Evolutionary conservation across 768 basidiomycete species (phyloP).

Genomic region (Panaeolus papilionaceus): DNA sequence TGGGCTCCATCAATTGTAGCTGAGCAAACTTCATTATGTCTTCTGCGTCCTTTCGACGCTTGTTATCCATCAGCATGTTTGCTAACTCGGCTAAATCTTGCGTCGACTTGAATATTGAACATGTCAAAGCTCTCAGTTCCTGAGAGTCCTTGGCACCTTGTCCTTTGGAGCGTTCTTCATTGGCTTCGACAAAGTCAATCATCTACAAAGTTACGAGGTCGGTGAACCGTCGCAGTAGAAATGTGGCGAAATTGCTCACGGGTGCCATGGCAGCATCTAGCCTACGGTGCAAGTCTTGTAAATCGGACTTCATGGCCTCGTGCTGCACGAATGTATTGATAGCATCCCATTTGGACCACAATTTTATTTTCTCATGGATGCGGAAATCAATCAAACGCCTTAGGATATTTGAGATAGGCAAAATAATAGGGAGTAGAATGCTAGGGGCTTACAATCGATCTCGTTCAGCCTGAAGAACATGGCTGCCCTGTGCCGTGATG

Average conservation of each 20-base stretch:
- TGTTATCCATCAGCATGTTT: neutral
- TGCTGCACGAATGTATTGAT: neutral
- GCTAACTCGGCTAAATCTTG: neutral
- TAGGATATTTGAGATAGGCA: too few species aligned
- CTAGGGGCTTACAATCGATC: neutral
- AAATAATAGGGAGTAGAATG: neutral
- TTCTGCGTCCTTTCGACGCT: neutral
- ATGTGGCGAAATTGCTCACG: neutral
- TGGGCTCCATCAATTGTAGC: neutral
- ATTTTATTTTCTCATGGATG: neutral
- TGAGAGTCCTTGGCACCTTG: neutral
- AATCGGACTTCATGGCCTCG: neutral
- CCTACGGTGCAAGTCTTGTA: conserved; percentile 5
- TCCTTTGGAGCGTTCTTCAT: neutral
- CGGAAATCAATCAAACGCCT: neutral
- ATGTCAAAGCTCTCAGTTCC: neutral
- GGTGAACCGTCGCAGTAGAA: neutral
- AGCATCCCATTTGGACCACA: neutral
- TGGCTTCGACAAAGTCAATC: neutral
- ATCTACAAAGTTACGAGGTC: neutral
- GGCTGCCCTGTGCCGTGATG: neutral
- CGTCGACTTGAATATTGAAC: neutral
- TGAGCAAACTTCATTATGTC: neutral
- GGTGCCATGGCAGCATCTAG: conserved; percentile 1
- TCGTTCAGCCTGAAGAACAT: neutral